Evolutionary conservation across 345 rosid species (phyloP), one percentile per base, ranked within the genome.

Genomic region (Camelina sativa): DNA sequence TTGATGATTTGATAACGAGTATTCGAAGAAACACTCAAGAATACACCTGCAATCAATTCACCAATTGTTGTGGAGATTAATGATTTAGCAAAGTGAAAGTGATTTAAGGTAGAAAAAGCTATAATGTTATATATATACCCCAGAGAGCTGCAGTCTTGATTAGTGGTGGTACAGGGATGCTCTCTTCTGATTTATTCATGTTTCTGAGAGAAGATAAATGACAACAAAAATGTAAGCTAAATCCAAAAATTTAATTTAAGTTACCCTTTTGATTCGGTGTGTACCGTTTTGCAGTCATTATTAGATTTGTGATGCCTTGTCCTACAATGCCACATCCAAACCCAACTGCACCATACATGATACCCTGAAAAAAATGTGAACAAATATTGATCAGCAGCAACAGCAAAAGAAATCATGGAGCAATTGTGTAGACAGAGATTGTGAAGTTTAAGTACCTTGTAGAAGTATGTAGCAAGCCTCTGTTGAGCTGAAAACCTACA

Each of bases 251-350:
- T 25, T 25, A 25, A 17, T 54, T 54, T 56, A 44, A 47, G 20
- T 55, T 51, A 56, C 23, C 15, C 44, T 47, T 69, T 56, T 12
- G 8, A 15, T 23, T 23, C 2, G 23, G 15, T 20, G 64, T 37
- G 23, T 84, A 91, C 98, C 98, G 77, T 75, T 92, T 92, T 2
- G 97, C 97, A 65, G 88, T 89, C 99, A 92, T 92, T 54, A 96
- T 92, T 34, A 89, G 46, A 82, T 96, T 96, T 6, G 99, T 97
- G 12, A 91, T 89, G 65, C 96, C 98, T 83, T 96, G 99, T 70
- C 98, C 98, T 54, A 92, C 71, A 22, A 96, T 80, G 40, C 97
- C 98, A 76, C 99, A 96, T 56, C 77, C 97, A 83, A 96, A 92
- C 12, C 99, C 99, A 76, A 92, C 94, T 19, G 90, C 78, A 73